Evolutionary conservation across 148 eudicot genomes (phyloP).

Genomic region (Beta vulgaris): DNA sequence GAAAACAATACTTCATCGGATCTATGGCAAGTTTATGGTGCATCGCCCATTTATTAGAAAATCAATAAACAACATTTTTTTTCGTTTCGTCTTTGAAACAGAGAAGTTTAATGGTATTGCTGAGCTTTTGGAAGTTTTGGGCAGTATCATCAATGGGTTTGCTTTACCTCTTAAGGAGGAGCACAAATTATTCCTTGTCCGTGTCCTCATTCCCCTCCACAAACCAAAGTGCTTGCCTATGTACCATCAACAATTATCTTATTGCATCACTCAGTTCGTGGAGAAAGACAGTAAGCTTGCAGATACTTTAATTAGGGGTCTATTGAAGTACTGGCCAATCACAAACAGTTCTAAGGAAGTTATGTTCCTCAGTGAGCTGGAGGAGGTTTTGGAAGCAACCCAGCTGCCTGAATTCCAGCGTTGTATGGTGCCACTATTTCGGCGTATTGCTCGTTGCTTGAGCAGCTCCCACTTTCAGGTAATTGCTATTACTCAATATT

Average conservation of each 20-base stretch:
- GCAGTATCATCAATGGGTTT: constrained; percentile 88
- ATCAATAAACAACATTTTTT: constrained; percentile 82
- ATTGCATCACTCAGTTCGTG: constrained; percentile 84
- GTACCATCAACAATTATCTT: constrained; percentile 90
- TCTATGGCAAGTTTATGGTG: constrained; percentile 91
- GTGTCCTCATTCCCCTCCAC: constrained; percentile 83
- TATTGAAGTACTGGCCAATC: constrained; percentile 82
- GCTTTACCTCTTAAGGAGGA: constrained; percentile 92
- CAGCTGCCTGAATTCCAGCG: constrained; percentile 86
- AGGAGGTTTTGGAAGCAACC: constrained; percentile 89
- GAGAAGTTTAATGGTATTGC: constrained; percentile 91
- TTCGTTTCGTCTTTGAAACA: constrained; percentile 76
- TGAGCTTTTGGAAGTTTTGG: constrained; percentile 86
- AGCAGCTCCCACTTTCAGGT: constrained; percentile 97
- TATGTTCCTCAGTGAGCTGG: constrained; percentile 86
- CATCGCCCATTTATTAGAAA: constrained; percentile 85
- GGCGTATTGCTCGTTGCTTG: constrained; percentile 65
- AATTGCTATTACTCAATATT: constrained; percentile 13
- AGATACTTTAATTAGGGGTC: constrained; percentile 80
- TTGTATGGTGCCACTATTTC: constrained; percentile 81
- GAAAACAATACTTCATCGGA: constrained; percentile 79
- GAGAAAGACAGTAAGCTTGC: constrained; percentile 95
- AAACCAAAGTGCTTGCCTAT: constrained; percentile 74
- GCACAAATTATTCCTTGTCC: constrained; percentile 79
- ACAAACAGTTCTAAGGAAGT: constrained; percentile 97